phyloP scores from a whole-genome alignment of 192 early-diverging fungal genomes.

The Dissophora globulifera region DNA sequence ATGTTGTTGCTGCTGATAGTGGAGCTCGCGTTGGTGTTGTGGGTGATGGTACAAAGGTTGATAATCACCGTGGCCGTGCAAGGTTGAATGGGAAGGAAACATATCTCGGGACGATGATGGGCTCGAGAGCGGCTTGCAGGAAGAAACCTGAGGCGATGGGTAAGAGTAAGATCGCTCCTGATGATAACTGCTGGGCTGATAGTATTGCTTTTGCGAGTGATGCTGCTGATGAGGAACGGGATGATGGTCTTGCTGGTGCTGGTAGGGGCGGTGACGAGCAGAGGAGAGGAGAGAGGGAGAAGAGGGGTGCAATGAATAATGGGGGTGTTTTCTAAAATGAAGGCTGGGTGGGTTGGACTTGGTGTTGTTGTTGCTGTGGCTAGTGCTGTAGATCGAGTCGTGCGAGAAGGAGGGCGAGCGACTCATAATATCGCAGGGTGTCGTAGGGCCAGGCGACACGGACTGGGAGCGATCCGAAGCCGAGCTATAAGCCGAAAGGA shows the following conservation, averaged over 20 bases:
- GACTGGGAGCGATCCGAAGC: slow-evolving; percentile 21
- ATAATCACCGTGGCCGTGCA: slow-evolving; percentile 16
- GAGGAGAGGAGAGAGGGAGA: slow-evolving; percentile 9
- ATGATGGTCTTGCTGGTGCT: too few species aligned
- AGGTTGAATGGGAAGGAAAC: neutral
- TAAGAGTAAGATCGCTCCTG: slow-evolving; percentile 7
- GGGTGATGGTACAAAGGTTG: slow-evolving; percentile 5
- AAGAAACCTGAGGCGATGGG: slow-evolving; percentile 7
- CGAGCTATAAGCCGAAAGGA: slow-evolving; percentile 17
- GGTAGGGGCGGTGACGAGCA: slow-evolving; percentile 27
- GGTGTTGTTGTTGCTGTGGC: too few species aligned
- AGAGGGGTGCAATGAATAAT: neutral
- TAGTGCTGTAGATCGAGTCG: slow-evolving; percentile 6
- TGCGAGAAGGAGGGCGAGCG: slow-evolving; percentile 29
- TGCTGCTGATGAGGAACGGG: too few species aligned
- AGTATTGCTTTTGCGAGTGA: slow-evolving; percentile 8
- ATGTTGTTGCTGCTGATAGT: neutral
- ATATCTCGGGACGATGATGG: slow-evolving; percentile 20
- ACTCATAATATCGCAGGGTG: slow-evolving; percentile 28
- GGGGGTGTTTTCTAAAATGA: slow-evolving; percentile 6
- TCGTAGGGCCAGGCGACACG: slow-evolving; percentile 32
- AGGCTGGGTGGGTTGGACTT: slow-evolving; percentile 14
- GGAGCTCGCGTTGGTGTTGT: neutral
- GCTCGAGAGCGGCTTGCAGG: slow-evolving; percentile 4
- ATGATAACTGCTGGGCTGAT: neutral